Conservation (phyloP, 495 filamentous ascomycete species). For the Hyaloscypha variabilis region DNA sequence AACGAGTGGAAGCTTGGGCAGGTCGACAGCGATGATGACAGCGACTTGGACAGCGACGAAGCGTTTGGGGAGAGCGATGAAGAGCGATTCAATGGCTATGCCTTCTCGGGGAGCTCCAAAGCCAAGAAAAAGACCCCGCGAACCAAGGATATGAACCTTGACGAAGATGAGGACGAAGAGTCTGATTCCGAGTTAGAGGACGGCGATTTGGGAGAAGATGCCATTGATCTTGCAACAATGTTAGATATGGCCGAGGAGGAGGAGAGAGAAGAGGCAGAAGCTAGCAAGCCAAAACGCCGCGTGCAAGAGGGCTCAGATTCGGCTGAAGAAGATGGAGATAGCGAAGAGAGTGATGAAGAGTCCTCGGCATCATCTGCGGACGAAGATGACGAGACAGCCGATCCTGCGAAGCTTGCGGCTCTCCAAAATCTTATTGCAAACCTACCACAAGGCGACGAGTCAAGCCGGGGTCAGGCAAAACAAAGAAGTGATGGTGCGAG, state of each 20-base stretch:
- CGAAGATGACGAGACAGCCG: conserved; percentile 49
- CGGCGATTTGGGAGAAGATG: conserved; percentile 78
- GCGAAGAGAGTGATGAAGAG: conserved; percentile 46
- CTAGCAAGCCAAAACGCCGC: conserved; percentile 3
- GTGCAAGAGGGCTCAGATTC: conserved; percentile 40
- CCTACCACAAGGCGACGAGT: conserved; percentile 49
- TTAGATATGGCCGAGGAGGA: conserved; percentile 72
- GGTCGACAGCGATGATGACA: conserved; percentile 74
- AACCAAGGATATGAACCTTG: conserved; percentile 50
- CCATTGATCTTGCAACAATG: conserved; percentile 80
- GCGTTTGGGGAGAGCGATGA: conserved; percentile 90
- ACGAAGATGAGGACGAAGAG: conserved; percentile 56
- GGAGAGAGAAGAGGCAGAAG: conserved; percentile 10
- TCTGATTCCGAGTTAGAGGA: conserved; percentile 59
- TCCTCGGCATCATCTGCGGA: conserved; percentile 47
- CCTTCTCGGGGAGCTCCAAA: conserved; percentile 68
- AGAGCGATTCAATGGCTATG: conserved; percentile 76
- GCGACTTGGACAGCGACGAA: conserved; percentile 88
- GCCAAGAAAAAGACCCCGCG: conserved; percentile 32
- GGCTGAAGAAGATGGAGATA: conserved; percentile 45
- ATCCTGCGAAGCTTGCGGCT: conserved; percentile 63
- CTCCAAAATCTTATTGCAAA: conserved; percentile 72
- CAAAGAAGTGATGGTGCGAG: conserved; percentile 36
- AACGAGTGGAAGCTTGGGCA: conserved; percentile 85
- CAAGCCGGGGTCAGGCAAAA: conserved; percentile 32